A percentile compares a stretch with the other conserved stretches of the same genome.
These are phyloP conservation scores for Penicillium sp. DNA, from an alignment of 2,329 filamentous ascomycete species.

Conservation along the genomic window DNA sequence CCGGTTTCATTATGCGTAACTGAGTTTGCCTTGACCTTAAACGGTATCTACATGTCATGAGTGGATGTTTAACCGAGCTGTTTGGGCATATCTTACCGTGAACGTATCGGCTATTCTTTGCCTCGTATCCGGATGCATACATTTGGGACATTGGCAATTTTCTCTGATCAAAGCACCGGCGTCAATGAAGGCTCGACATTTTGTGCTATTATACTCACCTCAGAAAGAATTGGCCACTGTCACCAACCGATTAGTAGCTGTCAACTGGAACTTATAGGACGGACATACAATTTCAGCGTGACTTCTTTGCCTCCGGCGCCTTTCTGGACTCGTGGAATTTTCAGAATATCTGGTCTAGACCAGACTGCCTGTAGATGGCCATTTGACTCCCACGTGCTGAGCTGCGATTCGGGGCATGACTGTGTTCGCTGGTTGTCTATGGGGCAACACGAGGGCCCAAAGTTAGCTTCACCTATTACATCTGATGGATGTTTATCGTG, in stretches of 20 bases:
- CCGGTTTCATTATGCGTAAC: slow-evolving; percentile 39
- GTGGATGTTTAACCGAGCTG: background rate
- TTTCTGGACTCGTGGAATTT: background rate
- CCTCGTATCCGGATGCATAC: slow-evolving; percentile 69
- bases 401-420: background rate
- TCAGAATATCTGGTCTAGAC: background rate
- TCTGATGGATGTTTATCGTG: background rate
- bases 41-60: slow-evolving; percentile 46
- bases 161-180: slow-evolving; percentile 53
- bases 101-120: slow-evolving; percentile 72
- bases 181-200: background rate
- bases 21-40: slow-evolving; percentile 41
- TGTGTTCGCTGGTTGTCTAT: background rate
- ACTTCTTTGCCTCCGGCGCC: background rate
- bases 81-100: slow-evolving; percentile 47
- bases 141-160: slow-evolving; percentile 69
- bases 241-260: background rate
- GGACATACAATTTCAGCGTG: background rate
- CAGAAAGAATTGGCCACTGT: slow-evolving; percentile 23
- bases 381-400: background rate
- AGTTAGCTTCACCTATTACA: background rate
- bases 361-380: background rate
- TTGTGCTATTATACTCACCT: slow-evolving; percentile 12
- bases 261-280: background rate
- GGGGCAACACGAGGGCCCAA: background rate